Conservation (phyloP, 805 yeast species). For the Candida germanica region DNA sequence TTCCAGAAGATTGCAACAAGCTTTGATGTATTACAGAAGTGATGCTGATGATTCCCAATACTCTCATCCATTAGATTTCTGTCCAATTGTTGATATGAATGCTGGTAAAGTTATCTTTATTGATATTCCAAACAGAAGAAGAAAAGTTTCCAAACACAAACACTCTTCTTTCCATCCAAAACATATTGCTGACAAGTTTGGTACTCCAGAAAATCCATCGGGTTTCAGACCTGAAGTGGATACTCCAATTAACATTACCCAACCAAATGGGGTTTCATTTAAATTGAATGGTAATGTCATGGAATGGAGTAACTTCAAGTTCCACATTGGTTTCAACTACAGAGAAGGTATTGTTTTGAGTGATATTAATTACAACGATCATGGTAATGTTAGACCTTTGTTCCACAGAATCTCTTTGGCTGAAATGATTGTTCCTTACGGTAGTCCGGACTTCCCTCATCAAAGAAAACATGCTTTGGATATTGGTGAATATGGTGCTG, state of each 20-base stretch:
- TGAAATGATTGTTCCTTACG: slow-evolving; percentile 86
- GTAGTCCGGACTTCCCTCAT: slow-evolving; percentile 75
- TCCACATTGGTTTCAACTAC: slow-evolving; percentile 82
- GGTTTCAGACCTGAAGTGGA: slow-evolving; percentile 58
- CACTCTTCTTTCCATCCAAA: slow-evolving; percentile 70
- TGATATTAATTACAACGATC: slow-evolving; percentile 72
- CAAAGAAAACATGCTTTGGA: slow-evolving; percentile 85
- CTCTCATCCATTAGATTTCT: slow-evolving; percentile 75
- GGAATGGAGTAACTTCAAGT: slow-evolving; percentile 73
- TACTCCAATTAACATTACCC: slow-evolving; percentile 68
- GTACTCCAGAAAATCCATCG: slow-evolving; percentile 42
- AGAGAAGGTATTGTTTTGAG: slow-evolving; percentile 81
- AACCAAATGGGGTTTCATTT: slow-evolving; percentile 82
- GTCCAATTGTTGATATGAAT: slow-evolving; percentile 78
- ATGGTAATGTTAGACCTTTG: slow-evolving; percentile 67
- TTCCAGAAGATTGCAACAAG: slow-evolving; percentile 72
- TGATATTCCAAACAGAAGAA: slow-evolving; percentile 73
- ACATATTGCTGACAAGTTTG: slow-evolving; percentile 58
- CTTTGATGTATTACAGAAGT: slow-evolving; percentile 72
- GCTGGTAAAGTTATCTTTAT: slow-evolving; percentile 65
- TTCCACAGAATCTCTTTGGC: slow-evolving; percentile 76
- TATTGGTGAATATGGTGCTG: slow-evolving; percentile 87
- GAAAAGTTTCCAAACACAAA: slow-evolving; percentile 64
- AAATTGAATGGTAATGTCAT: slow-evolving; percentile 64
- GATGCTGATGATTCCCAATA: slow-evolving; percentile 75